Conservation (phyloP, 2,329 filamentous ascomycete genomes). For the Fusarium sterilihyphosum region DNA sequence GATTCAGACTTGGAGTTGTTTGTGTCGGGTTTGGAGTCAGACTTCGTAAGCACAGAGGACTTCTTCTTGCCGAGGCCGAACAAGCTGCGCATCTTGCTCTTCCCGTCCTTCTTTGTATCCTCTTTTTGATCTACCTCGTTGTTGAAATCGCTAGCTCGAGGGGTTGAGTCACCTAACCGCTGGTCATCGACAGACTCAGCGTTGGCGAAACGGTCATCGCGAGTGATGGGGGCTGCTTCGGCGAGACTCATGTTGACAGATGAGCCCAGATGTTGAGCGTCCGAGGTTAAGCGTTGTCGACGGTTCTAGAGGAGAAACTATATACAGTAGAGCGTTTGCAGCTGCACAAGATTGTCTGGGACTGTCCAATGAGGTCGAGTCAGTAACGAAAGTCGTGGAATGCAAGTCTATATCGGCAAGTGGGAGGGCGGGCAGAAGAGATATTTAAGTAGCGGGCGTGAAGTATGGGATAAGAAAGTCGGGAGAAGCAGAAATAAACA, state of each 20-base stretch:
- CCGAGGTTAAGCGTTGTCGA: not conserved
- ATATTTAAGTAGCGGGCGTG: constrained; percentile 2
- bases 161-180: constrained; percentile 46
- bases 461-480: not conserved
- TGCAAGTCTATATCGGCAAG: constrained; percentile 25
- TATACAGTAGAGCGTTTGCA: not conserved
- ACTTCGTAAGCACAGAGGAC: constrained; percentile 38
- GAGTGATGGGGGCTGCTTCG: constrained; percentile 38
- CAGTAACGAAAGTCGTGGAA: constrained; percentile 29
- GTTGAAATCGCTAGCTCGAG: constrained; percentile 56
- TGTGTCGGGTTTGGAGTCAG: constrained; percentile 17
- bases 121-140: constrained; percentile 43
- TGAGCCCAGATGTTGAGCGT: not conserved
- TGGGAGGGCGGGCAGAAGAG: constrained; percentile 5
- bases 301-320: not conserved
- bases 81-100: constrained; percentile 65
- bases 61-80: constrained; percentile 73
- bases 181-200: constrained; percentile 41
- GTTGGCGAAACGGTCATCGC: constrained; percentile 31
- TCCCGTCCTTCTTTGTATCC: constrained; percentile 38
- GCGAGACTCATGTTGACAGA: constrained; percentile 45
- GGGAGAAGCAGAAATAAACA: not conserved
- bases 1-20: constrained; percentile 25
- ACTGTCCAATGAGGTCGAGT: constrained; percentile 22
- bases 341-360: constrained; percentile 7